Conservation (phyloP, 495 filamentous ascomycete species). For the Tuber calosporum region DNA sequence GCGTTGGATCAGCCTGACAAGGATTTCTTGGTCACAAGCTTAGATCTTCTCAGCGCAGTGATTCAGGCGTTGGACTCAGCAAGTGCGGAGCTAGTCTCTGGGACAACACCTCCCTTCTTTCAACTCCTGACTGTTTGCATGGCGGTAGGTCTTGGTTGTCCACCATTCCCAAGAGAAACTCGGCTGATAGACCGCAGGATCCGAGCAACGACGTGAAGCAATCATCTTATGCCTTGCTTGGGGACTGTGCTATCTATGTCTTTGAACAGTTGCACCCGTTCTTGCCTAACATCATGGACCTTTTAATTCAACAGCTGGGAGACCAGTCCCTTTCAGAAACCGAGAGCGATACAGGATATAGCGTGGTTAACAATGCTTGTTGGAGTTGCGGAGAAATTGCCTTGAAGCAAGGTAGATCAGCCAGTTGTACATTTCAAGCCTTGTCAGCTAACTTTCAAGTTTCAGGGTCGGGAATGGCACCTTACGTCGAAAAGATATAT, state of each 20-base stretch:
- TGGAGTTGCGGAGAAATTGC: conserved; percentile 96
- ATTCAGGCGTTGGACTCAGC: conserved; percentile 84
- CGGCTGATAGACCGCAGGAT: conserved; percentile 51
- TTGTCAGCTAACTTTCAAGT: conserved; percentile 22
- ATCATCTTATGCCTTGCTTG: conserved; percentile 89
- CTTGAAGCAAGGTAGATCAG: conserved; percentile 57
- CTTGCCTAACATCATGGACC: conserved; percentile 63
- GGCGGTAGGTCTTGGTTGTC: conserved; percentile 44
- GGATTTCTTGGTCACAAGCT: conserved; percentile 92
- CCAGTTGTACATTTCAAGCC: background rate
- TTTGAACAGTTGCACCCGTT: conserved; percentile 73
- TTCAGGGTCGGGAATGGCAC: conserved; percentile 52
- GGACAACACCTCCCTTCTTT: conserved; percentile 75
- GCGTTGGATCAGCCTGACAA: conserved; percentile 79
- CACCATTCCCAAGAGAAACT: background rate
- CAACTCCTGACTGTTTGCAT: conserved; percentile 84
- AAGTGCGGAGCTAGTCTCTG: conserved; percentile 65
- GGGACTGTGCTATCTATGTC: conserved; percentile 93
- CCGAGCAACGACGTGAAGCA: conserved; percentile 86
- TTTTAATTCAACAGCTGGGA: conserved; percentile 80
- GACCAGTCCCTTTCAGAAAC: conserved; percentile 66
- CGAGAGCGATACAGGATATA: conserved; percentile 69
- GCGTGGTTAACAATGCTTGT: conserved; percentile 95
- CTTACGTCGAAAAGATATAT: conserved; percentile 70
- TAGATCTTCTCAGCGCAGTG: conserved; percentile 88